Evolutionary conservation across 108 stramenopile genomes (phyloP).

Genomic region (Nitzschia inconspicua): DNA sequence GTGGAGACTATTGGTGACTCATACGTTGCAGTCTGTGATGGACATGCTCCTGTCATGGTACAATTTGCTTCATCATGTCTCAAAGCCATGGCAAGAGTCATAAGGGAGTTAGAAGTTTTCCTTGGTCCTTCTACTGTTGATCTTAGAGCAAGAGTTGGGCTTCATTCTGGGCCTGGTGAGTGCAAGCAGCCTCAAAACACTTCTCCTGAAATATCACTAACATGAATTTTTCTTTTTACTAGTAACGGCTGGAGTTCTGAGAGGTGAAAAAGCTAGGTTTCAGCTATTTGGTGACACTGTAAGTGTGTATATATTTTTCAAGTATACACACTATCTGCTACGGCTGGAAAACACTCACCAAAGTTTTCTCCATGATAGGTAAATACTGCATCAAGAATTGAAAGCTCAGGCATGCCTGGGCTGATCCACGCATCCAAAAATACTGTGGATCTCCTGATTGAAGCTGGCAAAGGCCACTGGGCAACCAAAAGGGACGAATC

Average conservation of each 20-base stretch:
- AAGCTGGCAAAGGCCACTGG: slow-evolving; percentile 2
- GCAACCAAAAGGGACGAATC: not conserved
- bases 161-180: too few species aligned
- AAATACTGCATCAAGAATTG: not conserved
- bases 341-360: too few species aligned
- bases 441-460: not conserved
- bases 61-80: slow-evolving; percentile 17
- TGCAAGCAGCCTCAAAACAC: too few species aligned
- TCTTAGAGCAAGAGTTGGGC: too few species aligned
- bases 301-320: slow-evolving; percentile 6
- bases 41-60: slow-evolving; percentile 20
- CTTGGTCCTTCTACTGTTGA: slow-evolving; percentile 22
- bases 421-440: not conserved
- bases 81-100: not conserved
- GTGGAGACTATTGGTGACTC: slow-evolving; percentile 17
- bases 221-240: too few species aligned
- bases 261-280: too few species aligned
- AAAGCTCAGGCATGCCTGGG: not conserved
- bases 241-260: too few species aligned
- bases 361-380: too few species aligned
- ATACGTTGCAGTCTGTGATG: slow-evolving; percentile 12
- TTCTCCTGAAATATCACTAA: too few species aligned
- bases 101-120: too few species aligned
- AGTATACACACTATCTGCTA: too few species aligned
- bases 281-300: too few species aligned